Percentiles rank a stretch among this genome's conserved stretches.
Conservation (phyloP, 2,329 filamentous ascomycete species). For the Calonectria hawksworthii region DNA sequence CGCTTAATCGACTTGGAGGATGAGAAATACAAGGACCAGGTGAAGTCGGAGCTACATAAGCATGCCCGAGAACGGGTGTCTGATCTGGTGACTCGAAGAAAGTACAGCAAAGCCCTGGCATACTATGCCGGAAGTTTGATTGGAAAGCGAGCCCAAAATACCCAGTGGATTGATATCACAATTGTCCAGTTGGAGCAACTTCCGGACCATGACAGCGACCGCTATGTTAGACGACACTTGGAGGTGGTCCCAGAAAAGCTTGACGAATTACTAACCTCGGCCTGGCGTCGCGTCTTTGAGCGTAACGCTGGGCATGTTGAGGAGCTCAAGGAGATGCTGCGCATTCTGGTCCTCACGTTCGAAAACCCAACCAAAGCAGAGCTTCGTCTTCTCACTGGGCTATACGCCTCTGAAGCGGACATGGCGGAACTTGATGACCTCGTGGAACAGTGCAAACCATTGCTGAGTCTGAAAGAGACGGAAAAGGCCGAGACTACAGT, state of each 20-base stretch:
- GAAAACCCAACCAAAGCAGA: slow-evolving; percentile 57
- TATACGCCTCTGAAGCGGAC: slow-evolving; percentile 49
- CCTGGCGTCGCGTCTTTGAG: slow-evolving; percentile 55
- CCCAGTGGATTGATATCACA: slow-evolving; percentile 60
- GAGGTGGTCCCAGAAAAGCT: slow-evolving; percentile 57
- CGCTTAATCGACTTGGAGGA: slow-evolving; percentile 36
- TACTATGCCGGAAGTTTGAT: slow-evolving; percentile 59
- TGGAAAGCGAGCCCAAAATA: slow-evolving; percentile 57
- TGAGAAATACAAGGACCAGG: slow-evolving; percentile 36
- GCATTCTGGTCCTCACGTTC: slow-evolving; percentile 57
- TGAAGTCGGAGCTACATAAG: slow-evolving; percentile 34
- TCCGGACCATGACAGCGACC: slow-evolving; percentile 53
- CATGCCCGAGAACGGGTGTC: slow-evolving; percentile 54
- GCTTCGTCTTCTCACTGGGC: slow-evolving; percentile 53
- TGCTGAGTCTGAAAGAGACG: slow-evolving; percentile 43
- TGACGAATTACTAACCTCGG: slow-evolving; percentile 51
- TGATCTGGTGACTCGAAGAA: slow-evolving; percentile 51
- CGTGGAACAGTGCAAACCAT: slow-evolving; percentile 55
- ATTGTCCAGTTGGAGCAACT: slow-evolving; percentile 57
- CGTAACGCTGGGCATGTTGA: slow-evolving; percentile 49
- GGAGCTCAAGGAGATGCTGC: slow-evolving; percentile 58
- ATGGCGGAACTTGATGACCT: slow-evolving; percentile 51
- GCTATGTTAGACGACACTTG: slow-evolving; percentile 54
- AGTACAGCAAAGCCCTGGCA: slow-evolving; percentile 57
- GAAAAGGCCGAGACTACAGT: slow-evolving; percentile 25